Conservation (phyloP, 1,284 basidiomycete genomes). For the Tilletia caries region DNA sequence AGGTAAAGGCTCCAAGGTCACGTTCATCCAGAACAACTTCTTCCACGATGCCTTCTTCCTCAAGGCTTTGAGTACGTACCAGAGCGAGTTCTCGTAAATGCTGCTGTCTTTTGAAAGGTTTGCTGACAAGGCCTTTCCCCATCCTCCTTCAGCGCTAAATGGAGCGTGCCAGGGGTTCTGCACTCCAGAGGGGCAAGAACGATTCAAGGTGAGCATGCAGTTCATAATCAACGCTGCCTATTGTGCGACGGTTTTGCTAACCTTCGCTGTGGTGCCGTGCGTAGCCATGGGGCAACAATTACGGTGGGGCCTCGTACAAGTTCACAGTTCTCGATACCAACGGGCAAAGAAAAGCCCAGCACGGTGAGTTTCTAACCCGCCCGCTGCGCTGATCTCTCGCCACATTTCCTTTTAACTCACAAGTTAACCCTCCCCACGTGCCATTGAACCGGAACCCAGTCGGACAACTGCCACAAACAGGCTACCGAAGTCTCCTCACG, state of each 20-base stretch:
- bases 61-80: constrained; percentile 83
- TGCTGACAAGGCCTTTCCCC: not conserved
- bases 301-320: constrained; percentile 92
- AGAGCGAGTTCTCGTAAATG: too few relatives aligned
- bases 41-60: constrained; percentile 99
- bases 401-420: too few relatives aligned
- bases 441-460: constrained; percentile 55
- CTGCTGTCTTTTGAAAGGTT: constrained; percentile 15
- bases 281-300: constrained; percentile 87
- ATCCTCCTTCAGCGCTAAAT: constrained; percentile 77
- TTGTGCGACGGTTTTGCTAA: constrained; percentile 17
- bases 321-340: constrained; percentile 92
- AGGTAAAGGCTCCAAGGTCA: constrained; percentile 55
- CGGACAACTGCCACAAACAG: constrained; percentile 84
- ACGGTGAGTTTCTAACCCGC: constrained; percentile 52
- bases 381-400: too few relatives aligned
- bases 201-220: constrained; percentile 61
- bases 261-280: too few relatives aligned
- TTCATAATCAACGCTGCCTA: constrained; percentile 56
- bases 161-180: constrained; percentile 81
- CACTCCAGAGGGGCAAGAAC: constrained; percentile 56
- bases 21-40: constrained; percentile 94
- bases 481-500: constrained; percentile 80
- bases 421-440: not conserved
- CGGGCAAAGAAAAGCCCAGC: constrained; percentile 83